Percentiles rank a stretch among this genome's conserved stretches.
Evolutionary conservation across 352 stramenopile species (phyloP).

Genomic region (Phytophthora niederhauseri): DNA sequence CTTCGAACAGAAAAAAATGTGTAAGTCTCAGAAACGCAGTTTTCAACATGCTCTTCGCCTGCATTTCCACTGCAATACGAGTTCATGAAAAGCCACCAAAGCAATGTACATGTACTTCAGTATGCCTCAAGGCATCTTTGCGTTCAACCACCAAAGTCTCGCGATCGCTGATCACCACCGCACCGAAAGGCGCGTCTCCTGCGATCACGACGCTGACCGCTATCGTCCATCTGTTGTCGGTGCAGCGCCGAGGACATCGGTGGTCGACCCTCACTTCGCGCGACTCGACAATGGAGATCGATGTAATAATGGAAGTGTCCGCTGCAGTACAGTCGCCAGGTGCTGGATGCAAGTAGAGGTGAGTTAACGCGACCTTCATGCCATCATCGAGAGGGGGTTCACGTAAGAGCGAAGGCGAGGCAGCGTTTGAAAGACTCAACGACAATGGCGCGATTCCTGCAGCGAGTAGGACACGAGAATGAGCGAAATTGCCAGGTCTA

Average conservation of each 20-base stretch:
- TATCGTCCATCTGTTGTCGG: constrained; percentile 1
- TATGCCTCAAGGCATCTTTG: too few species aligned
- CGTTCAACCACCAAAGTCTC: background rate
- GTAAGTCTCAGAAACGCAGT: too few species aligned
- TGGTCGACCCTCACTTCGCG: background rate
- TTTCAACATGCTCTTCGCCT: too few species aligned
- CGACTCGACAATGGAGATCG: background rate
- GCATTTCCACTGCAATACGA: too few species aligned
- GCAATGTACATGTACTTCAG: too few species aligned
- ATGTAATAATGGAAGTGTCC: background rate
- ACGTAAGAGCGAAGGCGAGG: background rate
- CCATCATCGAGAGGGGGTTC: background rate
- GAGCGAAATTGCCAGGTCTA: too few species aligned
- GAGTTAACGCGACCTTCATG: background rate
- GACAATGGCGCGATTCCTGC: constrained; percentile 5
- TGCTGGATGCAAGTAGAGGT: constrained; percentile 10
- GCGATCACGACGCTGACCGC: constrained; percentile 2
- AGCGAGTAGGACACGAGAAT: background rate
- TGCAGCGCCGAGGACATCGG: background rate
- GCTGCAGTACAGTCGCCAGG: background rate
- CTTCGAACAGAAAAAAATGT: too few species aligned
- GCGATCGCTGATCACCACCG: background rate
- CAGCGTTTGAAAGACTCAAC: background rate
- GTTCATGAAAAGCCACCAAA: too few species aligned
- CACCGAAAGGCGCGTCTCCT: constrained; percentile 1